Evolutionary conservation across 805 yeast species (phyloP), one percentile per base, ranked within the genome.

Genomic region (Yamadazyma endophytica): DNA sequence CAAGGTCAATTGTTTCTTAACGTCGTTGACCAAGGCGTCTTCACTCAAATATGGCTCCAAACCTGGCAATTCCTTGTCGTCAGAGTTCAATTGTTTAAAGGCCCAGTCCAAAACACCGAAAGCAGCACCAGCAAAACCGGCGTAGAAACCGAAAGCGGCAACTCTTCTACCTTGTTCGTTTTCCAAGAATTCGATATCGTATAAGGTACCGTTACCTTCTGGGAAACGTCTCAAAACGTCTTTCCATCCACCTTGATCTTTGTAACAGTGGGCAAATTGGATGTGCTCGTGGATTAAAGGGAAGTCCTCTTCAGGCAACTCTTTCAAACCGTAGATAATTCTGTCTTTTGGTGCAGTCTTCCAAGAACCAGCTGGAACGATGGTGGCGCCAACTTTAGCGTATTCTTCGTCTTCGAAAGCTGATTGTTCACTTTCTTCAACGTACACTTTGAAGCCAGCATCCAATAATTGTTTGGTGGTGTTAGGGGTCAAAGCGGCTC

Each of bases 41-140:
- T 92, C 68, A 54, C 81, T 83, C 31, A 83, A 79, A 61, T 80
- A 90, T 26, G 97, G 94, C 19, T 77, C 52, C 25, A 89, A 84
- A 32, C 87, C 86, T 23, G 85, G 84, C 46, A 92, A 69, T 43
- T 86, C 78, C 56, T 79, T 76, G 33, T 65, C 52, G 50, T 79
- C 86, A 6, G 72, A 37, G 56, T 84, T 81, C 22, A 78, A 61
- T 59, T 85, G 90, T 61, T 90, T 90, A 66, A 83, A 82, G 30
- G 95, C 83, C 96, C 97, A 92, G 61, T 88, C 95, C 58, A 77
- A 77, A 31, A 90, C 70, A 50, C 98, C 98, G 34, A 92, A 64
- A 20, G 98, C 99, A 21, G 99, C 98, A 52, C 99, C 99, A 5
- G 97, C 98, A 58, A 92, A 92, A n/a, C 99, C 99, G 26, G 99